Evolutionary conservation across 306 rosid genomes (phyloP).

Genomic region (Fragaria vesca): DNA sequence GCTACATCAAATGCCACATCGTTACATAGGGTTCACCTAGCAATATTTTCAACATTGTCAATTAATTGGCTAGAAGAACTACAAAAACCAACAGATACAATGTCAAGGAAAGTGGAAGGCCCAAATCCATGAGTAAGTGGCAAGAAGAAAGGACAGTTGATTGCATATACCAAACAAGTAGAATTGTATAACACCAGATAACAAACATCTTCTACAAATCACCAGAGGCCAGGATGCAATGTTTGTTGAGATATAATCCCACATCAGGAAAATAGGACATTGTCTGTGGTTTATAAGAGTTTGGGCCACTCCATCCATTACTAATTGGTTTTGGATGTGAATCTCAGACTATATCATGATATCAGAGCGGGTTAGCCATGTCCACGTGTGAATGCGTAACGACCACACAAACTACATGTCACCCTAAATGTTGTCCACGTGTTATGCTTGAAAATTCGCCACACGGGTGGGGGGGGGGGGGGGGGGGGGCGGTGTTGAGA

Average conservation of each 20-base stretch:
- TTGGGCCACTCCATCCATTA: too few species aligned
- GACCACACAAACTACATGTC: too few species aligned
- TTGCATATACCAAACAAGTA: not conserved
- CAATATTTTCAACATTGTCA: not conserved
- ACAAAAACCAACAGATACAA: not conserved
- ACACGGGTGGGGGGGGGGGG: rapidly evolving
- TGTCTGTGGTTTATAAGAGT: too few species aligned
- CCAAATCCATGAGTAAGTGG: not conserved
- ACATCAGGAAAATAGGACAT: too few species aligned
- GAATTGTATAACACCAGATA: not conserved
- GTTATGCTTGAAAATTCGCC: too few species aligned
- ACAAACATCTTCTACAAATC: not conserved
- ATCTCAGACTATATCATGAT: too few species aligned
- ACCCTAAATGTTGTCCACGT: too few species aligned
- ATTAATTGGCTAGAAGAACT: not conserved
- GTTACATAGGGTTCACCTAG: not conserved
- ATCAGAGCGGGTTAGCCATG: too few species aligned
- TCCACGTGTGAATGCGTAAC: too few species aligned
- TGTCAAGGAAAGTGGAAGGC: not conserved
- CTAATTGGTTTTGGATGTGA: too few species aligned
- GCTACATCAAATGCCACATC: not conserved
- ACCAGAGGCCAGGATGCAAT: not conserved
- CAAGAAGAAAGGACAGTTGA: not conserved
- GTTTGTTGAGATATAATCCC: too few species aligned
- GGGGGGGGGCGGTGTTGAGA: too few species aligned